Conservation (phyloP, 495 filamentous ascomycete genomes). For the Trichoderma asperelloides region DNA sequence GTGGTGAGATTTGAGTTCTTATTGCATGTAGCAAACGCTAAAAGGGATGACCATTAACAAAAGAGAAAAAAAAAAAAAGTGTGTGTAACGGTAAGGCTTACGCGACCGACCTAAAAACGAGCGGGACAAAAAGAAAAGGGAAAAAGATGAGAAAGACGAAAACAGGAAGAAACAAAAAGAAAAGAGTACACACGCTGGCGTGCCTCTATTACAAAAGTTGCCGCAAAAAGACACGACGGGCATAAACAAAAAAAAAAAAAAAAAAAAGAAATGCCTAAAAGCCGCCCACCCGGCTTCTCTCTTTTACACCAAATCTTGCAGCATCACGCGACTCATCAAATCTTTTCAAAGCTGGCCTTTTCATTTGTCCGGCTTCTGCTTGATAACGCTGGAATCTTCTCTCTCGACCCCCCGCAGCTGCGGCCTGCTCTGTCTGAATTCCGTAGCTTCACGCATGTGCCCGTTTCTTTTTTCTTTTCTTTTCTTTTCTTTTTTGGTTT, state of each 20-base stretch:
- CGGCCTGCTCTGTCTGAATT: background rate
- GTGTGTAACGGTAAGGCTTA: too few species aligned
- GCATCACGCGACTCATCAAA: conserved; percentile 4
- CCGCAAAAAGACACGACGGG: background rate
- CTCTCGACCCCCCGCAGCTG: background rate
- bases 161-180: too few species aligned
- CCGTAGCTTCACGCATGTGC: background rate
- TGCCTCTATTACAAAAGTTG: too few species aligned
- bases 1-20: too few species aligned
- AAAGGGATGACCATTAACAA: too few species aligned
- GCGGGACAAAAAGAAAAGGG: too few species aligned
- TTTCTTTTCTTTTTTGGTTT: background rate
- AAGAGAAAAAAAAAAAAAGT: too few species aligned
- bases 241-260: background rate
- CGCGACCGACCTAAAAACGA: too few species aligned
- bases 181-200: too few species aligned
- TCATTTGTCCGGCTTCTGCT: background rate
- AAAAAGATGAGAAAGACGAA: too few species aligned
- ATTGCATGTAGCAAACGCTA: background rate
- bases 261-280: background rate
- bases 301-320: background rate
- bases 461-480: background rate
- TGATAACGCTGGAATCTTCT: background rate
- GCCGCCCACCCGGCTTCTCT: background rate
- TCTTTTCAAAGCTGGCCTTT: background rate